Percentiles rank a stretch among this genome's conserved stretches.
phyloP scores from a whole-genome alignment of 768 basidiomycete species.

The Naematelia encephala region DNA sequence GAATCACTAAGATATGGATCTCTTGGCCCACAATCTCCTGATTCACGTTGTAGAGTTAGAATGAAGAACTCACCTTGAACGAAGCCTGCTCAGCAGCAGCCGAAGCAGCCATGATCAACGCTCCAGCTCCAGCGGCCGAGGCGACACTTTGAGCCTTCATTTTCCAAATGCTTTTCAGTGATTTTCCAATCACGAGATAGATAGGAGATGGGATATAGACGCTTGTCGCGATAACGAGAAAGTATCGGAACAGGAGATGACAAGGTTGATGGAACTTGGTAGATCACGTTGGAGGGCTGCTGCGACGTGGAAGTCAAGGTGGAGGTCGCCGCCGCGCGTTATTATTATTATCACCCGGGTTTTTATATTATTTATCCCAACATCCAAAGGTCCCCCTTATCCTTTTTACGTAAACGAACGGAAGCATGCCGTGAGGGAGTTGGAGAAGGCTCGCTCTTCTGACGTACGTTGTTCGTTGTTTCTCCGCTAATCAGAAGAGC shows the following conservation, averaged over 20 bases:
- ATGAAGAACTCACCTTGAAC: slow-evolving; percentile 41
- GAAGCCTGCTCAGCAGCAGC: slow-evolving; percentile 32
- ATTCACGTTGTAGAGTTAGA: no score
- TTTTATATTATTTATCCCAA: not conserved
- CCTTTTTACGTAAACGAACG: no score
- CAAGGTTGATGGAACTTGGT: slow-evolving; percentile 5
- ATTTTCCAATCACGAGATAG: no score
- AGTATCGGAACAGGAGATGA: slow-evolving; percentile 1
- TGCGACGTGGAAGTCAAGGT: not conserved
- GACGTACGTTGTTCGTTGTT: no score
- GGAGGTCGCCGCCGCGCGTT: not conserved
- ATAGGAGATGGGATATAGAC: no score
- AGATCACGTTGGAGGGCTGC: slow-evolving; percentile 1
- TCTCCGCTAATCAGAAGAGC: no score
- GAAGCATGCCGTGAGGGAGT: no score
- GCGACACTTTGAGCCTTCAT: slow-evolving; percentile 41
- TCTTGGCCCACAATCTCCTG: no score
- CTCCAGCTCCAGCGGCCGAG: slow-evolving; percentile 35
- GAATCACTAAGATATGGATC: no score
- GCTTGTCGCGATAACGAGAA: no score
- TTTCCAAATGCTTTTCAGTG: slow-evolving; percentile 5
- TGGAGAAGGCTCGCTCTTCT: no score
- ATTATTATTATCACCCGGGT: not conserved
- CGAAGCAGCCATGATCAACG: slow-evolving; percentile 29
- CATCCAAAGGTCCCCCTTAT: no score